Evolutionary conservation across 2,329 filamentous ascomycete genomes (phyloP).

Genomic region (Cadophora sp.): DNA sequence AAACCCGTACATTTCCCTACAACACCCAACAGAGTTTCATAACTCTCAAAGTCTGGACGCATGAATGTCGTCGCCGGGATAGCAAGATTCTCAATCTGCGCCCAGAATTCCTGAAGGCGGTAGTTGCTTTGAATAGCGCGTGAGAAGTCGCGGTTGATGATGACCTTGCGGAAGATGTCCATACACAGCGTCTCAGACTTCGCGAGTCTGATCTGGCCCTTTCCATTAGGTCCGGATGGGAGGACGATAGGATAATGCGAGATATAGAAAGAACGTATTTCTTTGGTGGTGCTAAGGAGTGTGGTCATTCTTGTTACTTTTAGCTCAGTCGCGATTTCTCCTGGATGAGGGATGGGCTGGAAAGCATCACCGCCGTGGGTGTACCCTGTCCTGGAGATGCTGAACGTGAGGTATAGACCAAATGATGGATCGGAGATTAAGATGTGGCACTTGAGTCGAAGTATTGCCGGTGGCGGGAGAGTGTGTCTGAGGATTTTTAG

Average conservation of each 20-base stretch:
- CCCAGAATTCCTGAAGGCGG: not conserved
- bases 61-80: not conserved
- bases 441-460: constrained; percentile 1
- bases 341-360: not conserved
- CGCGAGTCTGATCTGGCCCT: not conserved
- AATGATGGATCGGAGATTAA: constrained; percentile 16
- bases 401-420: constrained; percentile 19
- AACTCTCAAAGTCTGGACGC: not conserved
- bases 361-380: not conserved
- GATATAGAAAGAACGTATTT: constrained; percentile 14
- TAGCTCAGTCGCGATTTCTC: not conserved
- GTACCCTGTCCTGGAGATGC: not conserved
- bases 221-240: constrained; percentile 3
- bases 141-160: not conserved
- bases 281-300: constrained; percentile 10
- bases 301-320: not conserved
- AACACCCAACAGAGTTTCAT: not conserved
- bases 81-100: not conserved
- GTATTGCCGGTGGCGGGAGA: not conserved
- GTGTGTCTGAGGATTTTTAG: constrained; percentile 17
- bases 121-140: not conserved
- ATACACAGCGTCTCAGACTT: not conserved
- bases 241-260: not conserved
- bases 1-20: not conserved
- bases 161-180: not conserved